A percentile compares a stretch with the other conserved stretches of the same genome.
phyloP scores from a whole-genome alignment of 23 red algal genomes.

The Gracilariopsis chorda region DNA sequence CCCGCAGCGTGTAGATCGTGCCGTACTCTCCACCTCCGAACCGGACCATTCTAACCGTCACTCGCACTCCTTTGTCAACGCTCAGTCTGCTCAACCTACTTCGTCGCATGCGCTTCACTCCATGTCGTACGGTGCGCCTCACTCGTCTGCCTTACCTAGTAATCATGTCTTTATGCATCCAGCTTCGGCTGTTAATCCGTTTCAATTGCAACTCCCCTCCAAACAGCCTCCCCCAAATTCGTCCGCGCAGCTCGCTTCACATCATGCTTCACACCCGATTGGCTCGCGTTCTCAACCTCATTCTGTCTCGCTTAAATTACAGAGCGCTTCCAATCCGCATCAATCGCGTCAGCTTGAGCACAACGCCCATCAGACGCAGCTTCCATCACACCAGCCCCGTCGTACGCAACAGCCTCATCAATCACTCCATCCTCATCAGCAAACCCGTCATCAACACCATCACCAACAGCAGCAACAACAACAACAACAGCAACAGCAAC shows the following conservation, averaged over 20 bases:
- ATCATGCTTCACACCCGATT: neutral
- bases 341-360: neutral
- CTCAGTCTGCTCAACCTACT: neutral
- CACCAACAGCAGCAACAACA: neutral
- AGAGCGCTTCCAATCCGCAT: neutral
- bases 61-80: neutral
- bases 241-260: neutral
- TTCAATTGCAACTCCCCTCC: neutral
- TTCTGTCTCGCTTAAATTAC: neutral
- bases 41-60: neutral
- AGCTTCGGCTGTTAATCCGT: neutral
- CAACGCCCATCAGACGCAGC: too few relatives aligned
- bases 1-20: too few relatives aligned
- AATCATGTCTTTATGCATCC: slow-evolving; percentile 18
- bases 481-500: neutral
- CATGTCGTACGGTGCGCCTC: neutral
- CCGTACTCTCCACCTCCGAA: neutral
- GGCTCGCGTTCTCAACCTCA: neutral
- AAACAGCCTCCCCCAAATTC: neutral
- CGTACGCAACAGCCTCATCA: neutral
- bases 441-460: neutral
- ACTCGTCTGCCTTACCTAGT: neutral
- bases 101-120: neutral
- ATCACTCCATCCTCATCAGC: neutral
- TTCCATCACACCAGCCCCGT: neutral